Evolutionary conservation across 495 filamentous ascomycete species (phyloP).

Genomic region (Neurospora discreta): DNA sequence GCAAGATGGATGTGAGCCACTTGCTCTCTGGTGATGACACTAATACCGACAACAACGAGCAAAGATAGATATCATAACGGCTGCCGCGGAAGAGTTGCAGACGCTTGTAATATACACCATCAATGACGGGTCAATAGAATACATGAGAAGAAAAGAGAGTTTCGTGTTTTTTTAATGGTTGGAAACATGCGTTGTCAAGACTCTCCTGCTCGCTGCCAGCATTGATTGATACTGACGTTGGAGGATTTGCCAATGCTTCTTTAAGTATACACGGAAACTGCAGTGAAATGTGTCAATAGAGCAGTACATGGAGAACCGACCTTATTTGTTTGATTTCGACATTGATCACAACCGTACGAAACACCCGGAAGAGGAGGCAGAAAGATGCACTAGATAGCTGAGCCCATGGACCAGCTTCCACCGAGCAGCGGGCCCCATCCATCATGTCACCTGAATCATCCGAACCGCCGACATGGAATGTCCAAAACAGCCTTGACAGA

Average conservation of each 20-base stretch:
- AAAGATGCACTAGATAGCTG: not conserved
- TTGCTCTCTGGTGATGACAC: slow-evolving; percentile 4
- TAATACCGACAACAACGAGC: not conserved
- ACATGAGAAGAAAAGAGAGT: not conserved
- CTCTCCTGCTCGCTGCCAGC: not conserved
- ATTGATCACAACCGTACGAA: not conserved
- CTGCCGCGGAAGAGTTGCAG: not conserved
- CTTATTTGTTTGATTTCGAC: not conserved
- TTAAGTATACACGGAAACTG: not conserved
- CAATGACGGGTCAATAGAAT: not conserved
- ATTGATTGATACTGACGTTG: not conserved
- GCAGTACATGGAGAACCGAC: not conserved
- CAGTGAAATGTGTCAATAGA: too few species aligned
- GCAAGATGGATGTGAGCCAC: slow-evolving; percentile 15
- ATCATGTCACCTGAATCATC: not conserved
- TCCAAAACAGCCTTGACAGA: not conserved
- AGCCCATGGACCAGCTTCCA: not conserved
- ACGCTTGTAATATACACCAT: not conserved
- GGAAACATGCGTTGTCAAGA: not conserved
- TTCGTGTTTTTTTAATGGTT: not conserved
- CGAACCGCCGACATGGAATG: not conserved
- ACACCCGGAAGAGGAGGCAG: not conserved
- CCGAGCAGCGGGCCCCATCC: not conserved
- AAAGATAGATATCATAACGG: not conserved
- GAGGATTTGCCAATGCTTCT: not conserved